Base-by-base conservation (phyloP, 108 stramenopile genomes). In the Nitzschia inconspicua region DNA sequence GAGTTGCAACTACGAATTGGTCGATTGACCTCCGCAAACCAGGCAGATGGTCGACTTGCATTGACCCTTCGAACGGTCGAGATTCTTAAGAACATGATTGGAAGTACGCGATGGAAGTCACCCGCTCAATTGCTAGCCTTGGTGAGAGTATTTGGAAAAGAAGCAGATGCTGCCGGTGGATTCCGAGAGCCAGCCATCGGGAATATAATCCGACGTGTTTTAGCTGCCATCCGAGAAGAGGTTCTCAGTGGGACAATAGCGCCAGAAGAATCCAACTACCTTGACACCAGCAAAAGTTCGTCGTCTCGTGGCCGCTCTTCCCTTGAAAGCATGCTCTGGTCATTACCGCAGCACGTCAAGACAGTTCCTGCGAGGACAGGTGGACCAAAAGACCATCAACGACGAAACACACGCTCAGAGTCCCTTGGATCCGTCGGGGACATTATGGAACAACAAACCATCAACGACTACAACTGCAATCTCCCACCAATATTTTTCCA, bases 311-410 rank as follows among this genome's bases (percentile, higher is more conserved):
- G 73, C 75, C 50, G 67, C 60, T 76, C 81, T 9, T 86, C 82
- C 4, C 61, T 91, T 53, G 61, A 84, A n/a, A 84, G 80, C 46
- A 86, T 92, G 78, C 66, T 92, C n/a, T 92, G 91, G 91, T 83
- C 86, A 4, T 72, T 88, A 61, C 91, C 91, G 11, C 85, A 85
- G 49, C 85, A 86, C 39, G 69, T 85, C 9, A 70, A 62, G 22
- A 52, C 63, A 29, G 52, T 26, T 4, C 49, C 34, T 36, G 24
- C 39, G 25, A 40, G 8, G 9, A 30, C 32, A 26, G 37, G 50
- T 4, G 32, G 36, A 11, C 31, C 39, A 7, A 2, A 28, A 11
- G 29, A 49, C n/a, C 36, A 60, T 14, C 29, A 50, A 18, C 44
- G 41, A 27, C 54, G 25, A 35, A 32, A 66, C 30, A 66, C 57